A percentile compares a stretch with the other conserved stretches of the same genome.
These are phyloP conservation scores for Kwoniella heveanensis DNA, from an alignment of 768 basidiomycete species.

Conservation along the genomic window DNA sequence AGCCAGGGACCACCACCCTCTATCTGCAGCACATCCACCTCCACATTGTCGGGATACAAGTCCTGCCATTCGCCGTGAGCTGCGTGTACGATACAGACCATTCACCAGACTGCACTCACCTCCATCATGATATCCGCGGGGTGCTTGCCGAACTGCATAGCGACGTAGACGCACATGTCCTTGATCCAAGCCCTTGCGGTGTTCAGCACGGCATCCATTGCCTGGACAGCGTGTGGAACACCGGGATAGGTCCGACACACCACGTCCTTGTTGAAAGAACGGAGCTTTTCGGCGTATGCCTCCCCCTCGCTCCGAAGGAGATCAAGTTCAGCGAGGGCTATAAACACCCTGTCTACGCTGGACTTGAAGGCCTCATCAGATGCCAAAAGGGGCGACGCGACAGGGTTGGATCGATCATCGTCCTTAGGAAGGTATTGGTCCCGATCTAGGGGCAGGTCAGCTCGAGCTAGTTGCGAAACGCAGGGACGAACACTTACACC, in stretches of 20 bases:
- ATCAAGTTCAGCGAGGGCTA: conserved; percentile 63
- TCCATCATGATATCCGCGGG: conserved; percentile 25
- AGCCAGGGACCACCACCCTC: conserved; percentile 26
- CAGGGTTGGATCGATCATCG: conserved; percentile 67
- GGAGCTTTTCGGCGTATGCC: conserved; percentile 65
- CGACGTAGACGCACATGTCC: conserved; percentile 27
- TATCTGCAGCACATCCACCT: conserved; percentile 23
- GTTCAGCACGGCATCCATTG: conserved; percentile 29
- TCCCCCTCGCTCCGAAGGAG: conserved; percentile 70
- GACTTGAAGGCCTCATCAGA: conserved; percentile 62
- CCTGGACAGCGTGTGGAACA: conserved; percentile 57
- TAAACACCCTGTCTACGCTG: conserved; percentile 56
- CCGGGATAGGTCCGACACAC: conserved; percentile 65
- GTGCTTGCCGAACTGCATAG: conserved; percentile 21
- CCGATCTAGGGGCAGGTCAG: conserved; percentile 16
- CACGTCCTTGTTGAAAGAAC: conserved; percentile 61
- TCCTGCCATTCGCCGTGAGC: too few relatives aligned
- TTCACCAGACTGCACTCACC: conserved; percentile 22
- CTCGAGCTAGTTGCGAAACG: conserved; percentile 44
- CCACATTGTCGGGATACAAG: conserved; percentile 17
- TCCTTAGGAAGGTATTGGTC: conserved; percentile 65
- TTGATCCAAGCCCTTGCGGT: conserved; percentile 20
- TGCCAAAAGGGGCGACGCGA: conserved; percentile 72
- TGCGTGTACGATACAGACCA: too few relatives aligned
- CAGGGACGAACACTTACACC: conserved; percentile 62